Evolutionary conservation across 2,329 filamentous ascomycete genomes (phyloP), one percentile per base, ranked within the genome.

Genomic region (Aspergillus quadrilineatus): DNA sequence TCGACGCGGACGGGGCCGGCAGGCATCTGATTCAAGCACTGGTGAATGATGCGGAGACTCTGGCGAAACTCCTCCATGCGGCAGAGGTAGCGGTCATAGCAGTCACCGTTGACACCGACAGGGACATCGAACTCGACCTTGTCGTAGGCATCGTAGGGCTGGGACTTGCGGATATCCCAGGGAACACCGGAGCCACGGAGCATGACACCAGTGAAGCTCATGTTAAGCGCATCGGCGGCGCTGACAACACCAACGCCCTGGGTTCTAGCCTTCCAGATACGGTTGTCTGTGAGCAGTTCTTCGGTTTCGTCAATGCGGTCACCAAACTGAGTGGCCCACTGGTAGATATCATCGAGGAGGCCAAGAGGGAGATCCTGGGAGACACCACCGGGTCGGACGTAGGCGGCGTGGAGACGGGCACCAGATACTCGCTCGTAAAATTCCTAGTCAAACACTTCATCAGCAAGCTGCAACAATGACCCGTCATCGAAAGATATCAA

Each of bases 51-150:
- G 69, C 94, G 89, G 60, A 99, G 88, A 26, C 91, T 96, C 79
- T 99, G 95, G 65, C 94, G 87, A 86, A 99, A 99, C 80, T 99
- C 94, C 78, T 97, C 93, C 93, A 99, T 99, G 69, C 94, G 90
- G 86, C 92, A 97, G 62, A 99, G 85, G 74, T 99, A 99, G 69
- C 94, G 89, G 79, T 99, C 94, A 80, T 99, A 99, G 84, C 94
- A 99, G 82, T 99, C 94, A 66, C 94, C 94, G 73, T 97, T 96
- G 66, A 92, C 84, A 69, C 94, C 94, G 39, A 99, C 94, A 36
- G 95, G 94, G 2, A 99, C 90, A 70, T 99, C 94, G 69, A 99
- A 99, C 68, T 99, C 95, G 58, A 99, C 94, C 79, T 96, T 84
- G 77, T 92, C 94, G 73, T 99, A 99, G 58, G 94, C 94, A 68